Evolutionary conservation across 1,284 basidiomycete species (phyloP), one percentile per base, ranked within the genome.

Genomic region (Peniophora sp.): DNA sequence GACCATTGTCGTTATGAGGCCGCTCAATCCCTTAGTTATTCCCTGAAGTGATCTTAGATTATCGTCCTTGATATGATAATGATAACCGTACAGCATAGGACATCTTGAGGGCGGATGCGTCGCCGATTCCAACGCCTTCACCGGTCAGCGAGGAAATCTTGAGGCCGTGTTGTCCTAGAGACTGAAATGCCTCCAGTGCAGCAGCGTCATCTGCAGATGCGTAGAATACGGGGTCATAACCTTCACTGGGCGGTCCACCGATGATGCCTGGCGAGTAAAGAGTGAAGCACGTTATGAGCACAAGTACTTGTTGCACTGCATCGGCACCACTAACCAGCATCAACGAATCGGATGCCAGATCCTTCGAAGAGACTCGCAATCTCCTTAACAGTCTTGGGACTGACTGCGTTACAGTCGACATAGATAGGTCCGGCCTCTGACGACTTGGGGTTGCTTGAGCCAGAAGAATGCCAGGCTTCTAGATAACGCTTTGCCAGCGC

Each of bases 21-120:
- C 79, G 5, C 64, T 78, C n/a, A 72, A 64, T 16, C 79, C 78
- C 58, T 81, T 83, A 41, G 67, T 65, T 38, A 83, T 77, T 3
- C 77, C 79, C 77, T 80, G 57, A 19, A 48, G 17, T 19, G 45
- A 39, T 16, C 17, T 20, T 23, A 38, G 0, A 16, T 12, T 5
- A 5, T 24, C 44, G 10, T 47, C 41, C 52, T 11, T 17, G 44
- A 3, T 24, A 36, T 20, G 3, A 2, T 22, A n/a, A 46, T n/a
- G 19, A 35, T 32, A 1, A 2, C 63, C 74, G 63, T 52, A 82
- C 79, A 50, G 77, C 77, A 60, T 83, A 79, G 16, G 78, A 77
- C 79, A 82, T 81, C 63, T 82, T 82, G 54, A 82, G 59, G 3
- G 78, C 78, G 56, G 78, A 83, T 3, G 80, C 80, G 55, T 76